These are phyloP conservation scores for Pseudisothecium myosuroides DNA, from an alignment of 225 moss, liverwort and hornwort genomes.

Conservation along the genomic window DNA sequence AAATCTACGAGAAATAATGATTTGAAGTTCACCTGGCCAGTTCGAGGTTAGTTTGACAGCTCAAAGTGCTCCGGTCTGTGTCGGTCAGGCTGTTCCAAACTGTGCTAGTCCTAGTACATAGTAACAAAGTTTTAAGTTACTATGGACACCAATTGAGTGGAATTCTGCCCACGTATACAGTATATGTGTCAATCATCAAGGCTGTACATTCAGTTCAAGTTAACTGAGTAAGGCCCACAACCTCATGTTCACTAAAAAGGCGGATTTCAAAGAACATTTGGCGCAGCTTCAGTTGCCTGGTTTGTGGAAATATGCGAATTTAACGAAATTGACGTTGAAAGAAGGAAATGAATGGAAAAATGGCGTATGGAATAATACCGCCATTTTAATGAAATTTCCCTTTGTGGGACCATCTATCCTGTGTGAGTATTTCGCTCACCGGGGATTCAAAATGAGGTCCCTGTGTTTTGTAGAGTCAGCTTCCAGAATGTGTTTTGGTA, in stretches of 20 bases:
- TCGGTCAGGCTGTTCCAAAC: background rate
- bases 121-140: background rate
- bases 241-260: background rate
- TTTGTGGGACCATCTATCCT: background rate
- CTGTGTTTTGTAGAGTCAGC: background rate
- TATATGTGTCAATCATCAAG: background rate
- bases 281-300: background rate
- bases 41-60: background rate
- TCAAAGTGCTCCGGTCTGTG: background rate
- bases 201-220: too few species aligned
- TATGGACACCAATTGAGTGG: too few species aligned
- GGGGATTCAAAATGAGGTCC: background rate
- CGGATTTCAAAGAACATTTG: background rate
- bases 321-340: too few species aligned
- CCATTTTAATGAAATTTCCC: too few species aligned
- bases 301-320: too few species aligned
- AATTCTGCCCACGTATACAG: background rate
- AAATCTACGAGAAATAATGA: background rate
- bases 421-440: background rate
- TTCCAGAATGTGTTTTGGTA: background rate
- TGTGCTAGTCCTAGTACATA: background rate
- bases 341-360: too few species aligned
- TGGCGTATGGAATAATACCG: too few species aligned
- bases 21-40: background rate
- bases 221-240: background rate